Evolutionary conservation across 495 filamentous ascomycete genomes (phyloP).

Genomic region (Echria macrotheca): DNA sequence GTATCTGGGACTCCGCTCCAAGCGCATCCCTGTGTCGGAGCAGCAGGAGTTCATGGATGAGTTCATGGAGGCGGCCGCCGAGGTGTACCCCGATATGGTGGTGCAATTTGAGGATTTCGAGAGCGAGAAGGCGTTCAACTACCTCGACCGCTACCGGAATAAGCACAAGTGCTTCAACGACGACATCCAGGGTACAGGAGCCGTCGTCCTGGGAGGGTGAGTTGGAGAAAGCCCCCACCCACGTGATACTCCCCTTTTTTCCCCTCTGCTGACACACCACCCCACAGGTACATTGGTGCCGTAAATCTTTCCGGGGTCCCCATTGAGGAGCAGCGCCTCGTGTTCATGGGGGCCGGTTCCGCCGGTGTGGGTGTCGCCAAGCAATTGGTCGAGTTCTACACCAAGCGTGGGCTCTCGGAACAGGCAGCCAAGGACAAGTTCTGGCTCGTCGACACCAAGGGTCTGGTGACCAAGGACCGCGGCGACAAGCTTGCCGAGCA

Average conservation of each 20-base stretch:
- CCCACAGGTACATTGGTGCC: constrained; percentile 72
- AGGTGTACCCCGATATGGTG: constrained; percentile 86
- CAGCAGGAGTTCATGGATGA: constrained; percentile 95
- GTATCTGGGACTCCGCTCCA: constrained; percentile 82
- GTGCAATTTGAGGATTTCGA: constrained; percentile 99
- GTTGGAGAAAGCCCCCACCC: constrained; percentile 15
- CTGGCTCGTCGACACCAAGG: constrained; percentile 96
- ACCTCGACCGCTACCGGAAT: constrained; percentile 80
- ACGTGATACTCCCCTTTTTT: constrained; percentile 3
- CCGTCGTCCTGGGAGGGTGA: constrained; percentile 84
- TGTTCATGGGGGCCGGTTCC: constrained; percentile 93
- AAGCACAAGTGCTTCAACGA: constrained; percentile 96
- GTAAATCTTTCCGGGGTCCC: constrained; percentile 84
- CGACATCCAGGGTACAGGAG: constrained; percentile 96
- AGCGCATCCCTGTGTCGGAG: constrained; percentile 73
- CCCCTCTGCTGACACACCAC: constrained; percentile 1
- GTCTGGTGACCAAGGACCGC: constrained; percentile 87
- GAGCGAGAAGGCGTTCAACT: constrained; percentile 85
- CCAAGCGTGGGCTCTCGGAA: constrained; percentile 87
- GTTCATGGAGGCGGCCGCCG: constrained; percentile 86
- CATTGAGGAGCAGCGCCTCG: constrained; percentile 83
- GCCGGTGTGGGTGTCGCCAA: constrained; percentile 96
- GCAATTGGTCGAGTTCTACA: constrained; percentile 94
- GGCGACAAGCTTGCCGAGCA: constrained; percentile 92
- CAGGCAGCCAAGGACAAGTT: constrained; percentile 85